Evolutionary conservation across 139 green algal species (phyloP).

Genomic region (Micractinium conductrix): DNA sequence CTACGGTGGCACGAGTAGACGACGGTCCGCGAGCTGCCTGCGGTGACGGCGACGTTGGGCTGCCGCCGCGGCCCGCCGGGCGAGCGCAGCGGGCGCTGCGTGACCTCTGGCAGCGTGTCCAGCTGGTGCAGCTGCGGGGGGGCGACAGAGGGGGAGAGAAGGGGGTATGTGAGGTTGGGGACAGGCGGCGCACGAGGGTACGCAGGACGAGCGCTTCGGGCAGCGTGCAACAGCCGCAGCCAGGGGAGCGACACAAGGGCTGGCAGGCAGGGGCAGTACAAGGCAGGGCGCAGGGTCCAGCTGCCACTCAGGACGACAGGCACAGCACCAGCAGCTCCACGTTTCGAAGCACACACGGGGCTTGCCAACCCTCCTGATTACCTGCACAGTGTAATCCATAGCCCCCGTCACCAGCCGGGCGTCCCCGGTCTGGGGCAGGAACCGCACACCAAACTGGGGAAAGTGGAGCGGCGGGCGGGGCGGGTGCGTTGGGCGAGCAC

Average conservation of each 20-base stretch:
- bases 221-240: no score
- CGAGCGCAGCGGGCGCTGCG: not conserved
- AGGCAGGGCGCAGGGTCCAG: no score
- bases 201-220: no score
- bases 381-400: constrained; percentile 83
- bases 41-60: not conserved
- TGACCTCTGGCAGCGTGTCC: not conserved
- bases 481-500: no score
- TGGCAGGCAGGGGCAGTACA: no score
- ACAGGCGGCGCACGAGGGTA: not conserved
- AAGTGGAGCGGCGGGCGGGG: no score
- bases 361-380: no score
- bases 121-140: constrained; percentile 7
- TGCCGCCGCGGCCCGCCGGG: not conserved
- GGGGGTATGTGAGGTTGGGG: not conserved
- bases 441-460: constrained; percentile 78
- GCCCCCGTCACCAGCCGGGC: constrained; percentile 63
- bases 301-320: no score
- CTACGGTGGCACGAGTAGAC: constrained; percentile 70
- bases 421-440: constrained; percentile 76
- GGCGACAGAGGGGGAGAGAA: not conserved
- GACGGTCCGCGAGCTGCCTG: constrained; percentile 32
- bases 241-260: no score
- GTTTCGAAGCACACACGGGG: no score
- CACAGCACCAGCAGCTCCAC: no score